These are phyloP conservation scores for Nicotiana tabacum DNA, from an alignment of 257 asterid genomes.

Conservation along the genomic window DNA sequence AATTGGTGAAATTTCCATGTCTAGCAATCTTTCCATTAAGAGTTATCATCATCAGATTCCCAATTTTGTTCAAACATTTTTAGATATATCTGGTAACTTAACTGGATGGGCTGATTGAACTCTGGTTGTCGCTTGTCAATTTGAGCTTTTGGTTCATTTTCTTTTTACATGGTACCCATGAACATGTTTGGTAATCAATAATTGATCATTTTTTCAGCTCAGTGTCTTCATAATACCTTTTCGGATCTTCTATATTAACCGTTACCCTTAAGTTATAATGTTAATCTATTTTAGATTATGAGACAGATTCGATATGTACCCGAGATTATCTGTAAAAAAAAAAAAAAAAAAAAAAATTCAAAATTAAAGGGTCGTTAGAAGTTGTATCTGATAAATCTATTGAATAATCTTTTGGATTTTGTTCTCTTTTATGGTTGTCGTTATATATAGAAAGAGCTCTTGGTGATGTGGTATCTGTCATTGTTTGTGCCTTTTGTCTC, in stretches of 20 bases:
- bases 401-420: constrained; percentile 5
- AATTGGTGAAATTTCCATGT: not conserved
- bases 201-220: not conserved
- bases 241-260: not conserved
- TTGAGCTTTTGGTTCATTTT: not conserved
- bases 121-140: not conserved
- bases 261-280: not conserved
- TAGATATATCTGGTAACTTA: not conserved
- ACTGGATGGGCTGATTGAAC: not conserved
- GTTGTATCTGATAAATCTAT: not conserved
- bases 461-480: not conserved
- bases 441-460: not conserved
- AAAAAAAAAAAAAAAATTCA: not conserved
- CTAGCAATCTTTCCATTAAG: not conserved
- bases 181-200: not conserved
- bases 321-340: not conserved
- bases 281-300: constrained; percentile 6
- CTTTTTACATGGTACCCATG: not conserved
- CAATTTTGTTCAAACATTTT: not conserved
- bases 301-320: not conserved
- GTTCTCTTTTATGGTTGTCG: constrained; percentile 6
- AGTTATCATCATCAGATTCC: not conserved
- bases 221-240: not conserved
- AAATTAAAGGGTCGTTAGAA: not conserved
- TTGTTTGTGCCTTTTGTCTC: constrained; percentile 4